Base-by-base conservation (phyloP, 2,329 filamentous ascomycete species). In the Neurospora sp. region DNA sequence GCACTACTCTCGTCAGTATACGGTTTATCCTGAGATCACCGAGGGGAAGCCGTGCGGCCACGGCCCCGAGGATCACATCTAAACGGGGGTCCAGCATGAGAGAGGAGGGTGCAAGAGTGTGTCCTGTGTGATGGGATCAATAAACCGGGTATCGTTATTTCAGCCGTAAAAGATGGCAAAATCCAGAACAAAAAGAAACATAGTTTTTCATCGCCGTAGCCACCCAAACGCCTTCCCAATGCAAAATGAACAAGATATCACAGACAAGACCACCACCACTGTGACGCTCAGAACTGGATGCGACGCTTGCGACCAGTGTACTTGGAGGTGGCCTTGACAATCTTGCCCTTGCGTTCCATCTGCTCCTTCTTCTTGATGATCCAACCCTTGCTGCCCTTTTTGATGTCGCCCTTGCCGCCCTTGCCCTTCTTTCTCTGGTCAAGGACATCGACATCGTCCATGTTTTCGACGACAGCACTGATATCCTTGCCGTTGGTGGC, bases 311-410 rank as follows among this genome's bases (percentile, higher is more conserved):
- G 86, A 38, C 95, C 96, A 0, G 95, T 98, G 79, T 97, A 99
- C 81, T 96, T 98, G 68, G 92, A 97, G 69, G 87, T 93, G 1
- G 89, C 83, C 84, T 98, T 98, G 75, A 98, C 95, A 37, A 98
- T 87, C 83, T 96, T 97, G 66, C 96, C 96, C 81, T 97, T 97
- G 72, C 88, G 86, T 81, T 96, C 92, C 91, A 97, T 96, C 82
- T 97, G 93, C 74, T 93, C 91, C 83, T 96, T 96, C 79, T 95
- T 96, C 80, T 88, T 88, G 78, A 93, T 78, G 72, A 96, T 96
- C 92, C 92, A 96, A 1, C 85, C 87, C 81, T 92, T 95, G 78
- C 89, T 91, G 15, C 92, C 94, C 84, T 97, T 97, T 79, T 91
- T 90, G 68, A 88, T 80, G 40, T 86, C 82, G 12, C 83, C 84